Evolutionary conservation across 306 rosid genomes (phyloP), one percentile per base, ranked within the genome.

Genomic region (Cucumis hystrix): DNA sequence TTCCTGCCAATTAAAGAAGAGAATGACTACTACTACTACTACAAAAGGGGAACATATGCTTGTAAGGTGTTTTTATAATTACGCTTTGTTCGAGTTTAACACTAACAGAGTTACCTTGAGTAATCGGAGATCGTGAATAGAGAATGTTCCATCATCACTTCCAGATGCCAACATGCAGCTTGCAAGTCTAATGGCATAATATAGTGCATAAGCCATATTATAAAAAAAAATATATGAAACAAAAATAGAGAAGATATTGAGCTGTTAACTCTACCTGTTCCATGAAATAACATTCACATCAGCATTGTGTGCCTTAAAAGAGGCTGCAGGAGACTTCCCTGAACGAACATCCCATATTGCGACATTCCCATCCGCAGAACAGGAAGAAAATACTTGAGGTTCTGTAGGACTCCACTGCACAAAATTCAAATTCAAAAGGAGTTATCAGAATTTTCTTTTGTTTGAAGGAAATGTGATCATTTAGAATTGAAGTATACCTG

Each of bases 201-300:
- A 30, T 20, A 59, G 21, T 20, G 8, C 55, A 76, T 58, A 20
- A 76, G 68, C 69, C 37, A 41, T 7, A 13, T 21, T n/a, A 13
- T 3, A 47, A 47, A 47, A 0, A 20, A 37, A 40, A 6, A 28
- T 13, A 20, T 28, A 28, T 12, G 25, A 72, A 78, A 47, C 30
- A n/a, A 37, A 65, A 14, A 21, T 37, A 82, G 65, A 83, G 59
- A 43, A 51, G 67, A 65, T 57, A 16, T 40, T 30, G 61, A 69
- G 68, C 67, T 41, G 33, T 60, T 39, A 41, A 74, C 52, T 77
- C 52, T 77, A 95, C 97, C 99, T 89, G 89, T 92, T 95, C 99
- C 97, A 92, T 23, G 99, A 95, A 39, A 95, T 85, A 76, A 95
- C 99, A 87, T 95, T 95, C 84, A 92, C 99, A 86, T 95, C 99